Percentiles rank a stretch among this genome's conserved stretches.
Evolutionary conservation across 1,284 basidiomycete species (phyloP).

Genomic region (Kalmanozyma brasiliensis): DNA sequence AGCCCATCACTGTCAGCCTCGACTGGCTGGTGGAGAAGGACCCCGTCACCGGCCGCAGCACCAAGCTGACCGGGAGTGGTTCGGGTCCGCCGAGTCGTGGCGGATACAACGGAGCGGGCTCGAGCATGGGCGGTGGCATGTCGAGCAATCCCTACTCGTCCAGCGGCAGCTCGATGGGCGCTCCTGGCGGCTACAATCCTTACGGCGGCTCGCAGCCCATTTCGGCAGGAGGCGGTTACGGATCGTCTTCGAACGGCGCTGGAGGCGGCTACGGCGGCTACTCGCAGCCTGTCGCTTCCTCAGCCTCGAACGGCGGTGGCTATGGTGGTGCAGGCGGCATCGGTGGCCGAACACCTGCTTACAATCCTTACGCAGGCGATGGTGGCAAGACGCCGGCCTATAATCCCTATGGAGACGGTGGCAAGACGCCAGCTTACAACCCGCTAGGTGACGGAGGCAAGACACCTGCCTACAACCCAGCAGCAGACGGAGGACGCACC

Average conservation of each 20-base stretch:
- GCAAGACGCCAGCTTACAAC: conserved; percentile 52
- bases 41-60: conserved; percentile 58
- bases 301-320: conserved; percentile 16
- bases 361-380: conserved; percentile 50
- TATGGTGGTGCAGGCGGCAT: conserved; percentile 27
- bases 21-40: conserved; percentile 80
- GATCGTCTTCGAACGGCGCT: conserved; percentile 13
- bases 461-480: conserved; percentile 62
- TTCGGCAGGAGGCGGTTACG: conserved; percentile 28
- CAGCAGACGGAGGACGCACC: conserved; percentile 46
- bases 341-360: conserved; percentile 22
- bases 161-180: conserved; percentile 21
- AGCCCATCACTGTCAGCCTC: conserved; percentile 86
- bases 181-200: conserved; percentile 33
- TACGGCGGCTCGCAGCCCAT: conserved; percentile 34
- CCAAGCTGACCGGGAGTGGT: conserved; percentile 34
- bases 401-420: conserved; percentile 47
- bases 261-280: conserved; percentile 30
- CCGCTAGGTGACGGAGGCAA: conserved; percentile 53
- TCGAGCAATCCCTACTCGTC: conserved; percentile 47
- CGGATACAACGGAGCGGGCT: conserved; percentile 23
- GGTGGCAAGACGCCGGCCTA: conserved; percentile 60
- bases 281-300: conserved; percentile 31
- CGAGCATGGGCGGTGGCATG: conserved; percentile 30
- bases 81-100: conserved; percentile 18